Conservation (phyloP, 257 asterid genomes). For the Fraxinus anomala region DNA sequence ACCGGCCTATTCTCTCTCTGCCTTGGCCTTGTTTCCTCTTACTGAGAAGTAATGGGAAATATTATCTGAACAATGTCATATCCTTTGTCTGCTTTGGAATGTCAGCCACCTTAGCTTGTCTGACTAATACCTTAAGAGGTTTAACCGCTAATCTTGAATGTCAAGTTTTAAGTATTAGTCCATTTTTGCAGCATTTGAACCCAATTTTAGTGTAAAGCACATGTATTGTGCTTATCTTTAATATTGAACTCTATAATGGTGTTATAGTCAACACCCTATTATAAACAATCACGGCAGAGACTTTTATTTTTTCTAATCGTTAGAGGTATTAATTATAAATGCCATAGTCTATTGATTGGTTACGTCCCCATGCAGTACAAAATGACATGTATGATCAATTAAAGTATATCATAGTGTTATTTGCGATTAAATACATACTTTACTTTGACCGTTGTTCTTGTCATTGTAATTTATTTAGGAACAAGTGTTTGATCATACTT, state of each 20-base stretch:
- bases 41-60: constrained; percentile 9
- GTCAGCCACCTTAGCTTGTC: constrained; percentile 7
- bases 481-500: not conserved
- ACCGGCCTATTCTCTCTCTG: not conserved
- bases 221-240: constrained; percentile 7
- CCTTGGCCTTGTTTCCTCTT: constrained; percentile 13
- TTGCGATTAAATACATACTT: not conserved
- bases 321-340: not conserved
- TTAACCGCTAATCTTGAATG: constrained; percentile 1
- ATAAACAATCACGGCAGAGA: too few species aligned
- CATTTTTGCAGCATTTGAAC: constrained; percentile 11
- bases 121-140: constrained; percentile 18
- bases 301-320: too few species aligned
- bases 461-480: not conserved
- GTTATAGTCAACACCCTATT: not conserved
- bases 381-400: not conserved
- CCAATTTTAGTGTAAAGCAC: constrained; percentile 5
- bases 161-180: not conserved
- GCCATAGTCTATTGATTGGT: not conserved
- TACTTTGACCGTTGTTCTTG: not conserved
- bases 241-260: not conserved
- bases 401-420: not conserved
- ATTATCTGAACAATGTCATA: constrained; percentile 8
- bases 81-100: constrained; percentile 21
- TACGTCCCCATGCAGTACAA: not conserved